These are phyloP conservation scores for Lentinula sp. DNA, from an alignment of 768 basidiomycete genomes.

Conservation along the genomic window DNA sequence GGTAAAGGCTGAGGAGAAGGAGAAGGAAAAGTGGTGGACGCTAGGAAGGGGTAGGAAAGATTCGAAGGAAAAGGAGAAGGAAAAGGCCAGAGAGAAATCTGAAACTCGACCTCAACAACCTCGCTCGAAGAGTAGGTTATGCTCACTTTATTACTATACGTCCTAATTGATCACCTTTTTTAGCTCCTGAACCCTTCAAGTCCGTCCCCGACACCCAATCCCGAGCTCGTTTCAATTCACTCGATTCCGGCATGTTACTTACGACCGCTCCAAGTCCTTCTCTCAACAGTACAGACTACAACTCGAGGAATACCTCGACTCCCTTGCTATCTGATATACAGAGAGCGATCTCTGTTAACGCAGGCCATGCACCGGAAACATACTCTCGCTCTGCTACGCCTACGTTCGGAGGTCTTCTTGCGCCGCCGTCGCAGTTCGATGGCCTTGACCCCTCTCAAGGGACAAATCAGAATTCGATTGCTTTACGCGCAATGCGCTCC, in stretches of 20 bases:
- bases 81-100: conserved; percentile 13
- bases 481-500: conserved; percentile 70
- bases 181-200: conserved; percentile 44
- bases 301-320: conserved; percentile 1
- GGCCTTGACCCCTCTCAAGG: conserved; percentile 7
- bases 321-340: neutral
- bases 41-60: conserved; percentile 72
- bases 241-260: conserved; percentile 28
- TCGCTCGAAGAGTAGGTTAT: conserved; percentile 33
- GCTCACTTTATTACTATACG: neutral
- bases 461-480: conserved; percentile 54
- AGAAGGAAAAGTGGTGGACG: conserved; percentile 76
- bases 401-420: conserved; percentile 30
- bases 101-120: conserved; percentile 15
- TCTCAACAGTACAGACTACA: neutral
- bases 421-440: conserved; percentile 21
- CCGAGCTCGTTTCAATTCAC: conserved; percentile 59
- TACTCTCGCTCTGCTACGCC: conserved; percentile 30
- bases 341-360: neutral
- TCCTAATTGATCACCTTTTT: neutral
- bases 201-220: conserved; percentile 12
- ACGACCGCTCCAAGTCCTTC: neutral
- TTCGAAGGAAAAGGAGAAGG: conserved; percentile 55
- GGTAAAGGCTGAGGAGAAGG: conserved; percentile 31
- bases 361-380: neutral